Evolutionary conservation across 495 filamentous ascomycete genomes (phyloP).

Genomic region (Physcia stellaris): DNA sequence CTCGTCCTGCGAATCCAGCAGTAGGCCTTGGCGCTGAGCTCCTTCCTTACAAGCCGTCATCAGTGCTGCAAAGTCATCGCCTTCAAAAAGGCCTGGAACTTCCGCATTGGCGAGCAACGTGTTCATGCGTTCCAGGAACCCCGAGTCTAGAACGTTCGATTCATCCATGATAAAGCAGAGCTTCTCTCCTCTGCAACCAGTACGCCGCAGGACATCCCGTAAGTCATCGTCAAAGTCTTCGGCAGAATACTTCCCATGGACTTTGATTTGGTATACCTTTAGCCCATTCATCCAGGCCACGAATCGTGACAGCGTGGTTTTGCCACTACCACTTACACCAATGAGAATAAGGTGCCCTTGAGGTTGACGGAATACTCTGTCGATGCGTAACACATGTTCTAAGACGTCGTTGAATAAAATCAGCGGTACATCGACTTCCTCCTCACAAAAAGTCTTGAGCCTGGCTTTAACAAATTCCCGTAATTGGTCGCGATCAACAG

Average conservation of each 20-base stretch:
- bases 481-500: constrained; percentile 84
- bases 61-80: constrained; percentile 85
- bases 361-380: constrained; percentile 95
- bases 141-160: constrained; percentile 94
- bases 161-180: constrained; percentile 99
- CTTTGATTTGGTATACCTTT: constrained; percentile 98
- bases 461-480: constrained; percentile 96
- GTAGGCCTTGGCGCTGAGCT: constrained; percentile 84
- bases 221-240: constrained; percentile 99
- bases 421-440: constrained; percentile 95
- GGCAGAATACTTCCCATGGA: constrained; percentile 94
- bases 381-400: constrained; percentile 94
- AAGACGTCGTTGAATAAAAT: constrained; percentile 97
- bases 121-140: constrained; percentile 98
- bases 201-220: constrained; percentile 79
- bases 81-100: constrained; percentile 94
- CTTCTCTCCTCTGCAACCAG: constrained; percentile 96
- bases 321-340: constrained; percentile 93
- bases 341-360: constrained; percentile 98
- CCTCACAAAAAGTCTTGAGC: constrained; percentile 95
- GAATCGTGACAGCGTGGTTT: constrained; percentile 94
- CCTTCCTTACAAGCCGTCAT: constrained; percentile 99
- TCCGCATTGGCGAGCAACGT: constrained; percentile 95
- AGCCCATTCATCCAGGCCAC: constrained; percentile 99
- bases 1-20: constrained; percentile 95